Conservation (phyloP, 176 grass and related monocot genomes). For the Carex parvula region DNA sequence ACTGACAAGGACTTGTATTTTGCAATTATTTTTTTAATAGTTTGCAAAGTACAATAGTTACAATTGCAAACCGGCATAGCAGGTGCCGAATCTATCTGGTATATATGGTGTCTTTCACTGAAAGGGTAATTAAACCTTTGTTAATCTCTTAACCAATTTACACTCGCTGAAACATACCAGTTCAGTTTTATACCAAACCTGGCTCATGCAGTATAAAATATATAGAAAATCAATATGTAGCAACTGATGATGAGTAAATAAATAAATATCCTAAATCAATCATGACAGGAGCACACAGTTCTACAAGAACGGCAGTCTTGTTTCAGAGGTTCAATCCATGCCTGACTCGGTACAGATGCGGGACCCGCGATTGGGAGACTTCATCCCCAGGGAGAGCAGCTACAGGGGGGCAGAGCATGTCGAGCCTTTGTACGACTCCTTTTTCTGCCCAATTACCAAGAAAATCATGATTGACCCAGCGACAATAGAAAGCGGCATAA, state of each 20-base stretch:
- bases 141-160: neutral
- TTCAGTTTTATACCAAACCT: neutral
- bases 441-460: conserved; percentile 88
- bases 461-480: conserved; percentile 86
- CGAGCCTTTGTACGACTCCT: conserved; percentile 77
- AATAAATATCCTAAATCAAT: neutral
- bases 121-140: neutral
- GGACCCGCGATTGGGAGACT: conserved; percentile 48
- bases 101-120: neutral
- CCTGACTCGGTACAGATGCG: conserved; percentile 51
- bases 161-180: neutral
- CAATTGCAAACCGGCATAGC: conserved; percentile 14
- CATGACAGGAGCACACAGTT: conserved; percentile 15
- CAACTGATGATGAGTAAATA: neutral
- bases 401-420: conserved; percentile 56
- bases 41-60: conserved; percentile 10
- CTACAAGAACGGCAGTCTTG: conserved; percentile 25
- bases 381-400: conserved; percentile 42
- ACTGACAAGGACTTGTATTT: neutral
- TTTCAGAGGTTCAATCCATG: conserved; percentile 49
- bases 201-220: neutral
- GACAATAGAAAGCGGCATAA: conserved; percentile 69
- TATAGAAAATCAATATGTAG: neutral
- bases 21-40: neutral
- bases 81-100: conserved; percentile 13